Percentiles rank a stretch among this genome's conserved stretches.
Conservation (phyloP, 2,329 filamentous ascomycete genomes). For the Ilyonectria mors-panacis region DNA sequence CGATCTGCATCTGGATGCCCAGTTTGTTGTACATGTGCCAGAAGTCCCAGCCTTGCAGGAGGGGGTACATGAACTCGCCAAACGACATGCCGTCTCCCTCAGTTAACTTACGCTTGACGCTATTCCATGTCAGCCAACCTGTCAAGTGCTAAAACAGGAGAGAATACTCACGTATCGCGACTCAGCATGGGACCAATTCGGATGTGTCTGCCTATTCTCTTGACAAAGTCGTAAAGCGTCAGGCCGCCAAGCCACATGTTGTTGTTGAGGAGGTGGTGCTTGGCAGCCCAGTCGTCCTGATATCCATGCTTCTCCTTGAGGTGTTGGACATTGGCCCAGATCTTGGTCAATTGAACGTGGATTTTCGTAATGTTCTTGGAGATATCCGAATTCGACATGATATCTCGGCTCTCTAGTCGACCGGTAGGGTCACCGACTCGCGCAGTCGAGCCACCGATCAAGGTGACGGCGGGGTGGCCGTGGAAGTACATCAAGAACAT, state of each 20-base stretch:
- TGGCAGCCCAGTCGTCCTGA: constrained; percentile 74
- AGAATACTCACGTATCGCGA: constrained; percentile 81
- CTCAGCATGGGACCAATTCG: constrained; percentile 89
- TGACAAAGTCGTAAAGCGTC: constrained; percentile 81
- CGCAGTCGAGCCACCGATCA: constrained; percentile 82
- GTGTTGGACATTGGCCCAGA: constrained; percentile 81
- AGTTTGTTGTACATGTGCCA: constrained; percentile 83
- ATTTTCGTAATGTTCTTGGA: constrained; percentile 77
- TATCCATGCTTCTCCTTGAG: constrained; percentile 78
- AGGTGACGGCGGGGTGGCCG: constrained; percentile 76
- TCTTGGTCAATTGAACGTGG: constrained; percentile 76
- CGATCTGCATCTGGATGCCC: constrained; percentile 87
- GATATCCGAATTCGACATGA: constrained; percentile 66
- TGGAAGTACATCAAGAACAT: constrained; percentile 88
- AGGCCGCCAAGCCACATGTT: constrained; percentile 84
- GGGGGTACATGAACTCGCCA: constrained; percentile 91
- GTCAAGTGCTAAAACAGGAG: neutral
- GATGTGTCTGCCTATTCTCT: constrained; percentile 79
- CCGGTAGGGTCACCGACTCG: constrained; percentile 85
- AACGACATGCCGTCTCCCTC: constrained; percentile 94
- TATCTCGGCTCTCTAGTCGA: constrained; percentile 73
- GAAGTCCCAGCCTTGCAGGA: constrained; percentile 97
- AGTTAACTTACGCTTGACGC: constrained; percentile 85
- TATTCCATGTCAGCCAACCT: constrained; percentile 44
- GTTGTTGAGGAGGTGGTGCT: constrained; percentile 82